Percentiles rank a stretch among this genome's conserved stretches.
These are phyloP conservation scores for Evernia prunastri DNA, from an alignment of 495 filamentous ascomycete species.

Conservation along the genomic window DNA sequence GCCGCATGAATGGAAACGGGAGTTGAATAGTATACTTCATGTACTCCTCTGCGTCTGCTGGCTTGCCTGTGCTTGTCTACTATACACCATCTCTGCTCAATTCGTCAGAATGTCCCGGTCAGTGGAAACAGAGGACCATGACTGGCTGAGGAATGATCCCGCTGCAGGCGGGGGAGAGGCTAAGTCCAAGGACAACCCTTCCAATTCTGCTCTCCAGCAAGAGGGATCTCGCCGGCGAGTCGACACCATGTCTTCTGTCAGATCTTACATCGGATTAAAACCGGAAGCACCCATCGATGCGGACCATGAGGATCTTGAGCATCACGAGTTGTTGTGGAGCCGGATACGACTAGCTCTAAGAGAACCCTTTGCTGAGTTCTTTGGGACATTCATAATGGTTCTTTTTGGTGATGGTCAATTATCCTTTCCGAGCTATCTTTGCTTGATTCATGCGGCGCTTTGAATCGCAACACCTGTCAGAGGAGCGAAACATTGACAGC, in stretches of 20 bases:
- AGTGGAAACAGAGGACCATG: not conserved
- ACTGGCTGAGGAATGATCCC: constrained; percentile 5
- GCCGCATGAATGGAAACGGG: not conserved
- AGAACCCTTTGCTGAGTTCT: constrained; percentile 58
- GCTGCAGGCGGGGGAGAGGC: not conserved
- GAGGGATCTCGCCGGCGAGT: constrained; percentile 10
- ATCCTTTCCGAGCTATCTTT: not conserved
- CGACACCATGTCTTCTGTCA: constrained; percentile 18
- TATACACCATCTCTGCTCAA: not conserved
- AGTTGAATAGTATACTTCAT: not conserved
- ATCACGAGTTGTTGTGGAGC: constrained; percentile 42
- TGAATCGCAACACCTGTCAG: too few species aligned
- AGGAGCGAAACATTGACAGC: too few species aligned
- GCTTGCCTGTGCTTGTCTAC: not conserved
- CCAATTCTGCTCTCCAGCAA: constrained; percentile 4
- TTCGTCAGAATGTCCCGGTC: not conserved
- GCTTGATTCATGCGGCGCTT: constrained; percentile 47
- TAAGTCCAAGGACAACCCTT: not conserved
- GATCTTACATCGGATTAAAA: constrained; percentile 20
- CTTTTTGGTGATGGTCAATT: constrained; percentile 54
- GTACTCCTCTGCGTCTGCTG: not conserved
- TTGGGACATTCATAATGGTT: constrained; percentile 56
- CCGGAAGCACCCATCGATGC: constrained; percentile 20
- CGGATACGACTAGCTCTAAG: constrained; percentile 40
- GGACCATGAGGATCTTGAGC: constrained; percentile 23